Base-by-base conservation (phyloP, 164 flowering plant genomes). In the Platanus orientalis region DNA sequence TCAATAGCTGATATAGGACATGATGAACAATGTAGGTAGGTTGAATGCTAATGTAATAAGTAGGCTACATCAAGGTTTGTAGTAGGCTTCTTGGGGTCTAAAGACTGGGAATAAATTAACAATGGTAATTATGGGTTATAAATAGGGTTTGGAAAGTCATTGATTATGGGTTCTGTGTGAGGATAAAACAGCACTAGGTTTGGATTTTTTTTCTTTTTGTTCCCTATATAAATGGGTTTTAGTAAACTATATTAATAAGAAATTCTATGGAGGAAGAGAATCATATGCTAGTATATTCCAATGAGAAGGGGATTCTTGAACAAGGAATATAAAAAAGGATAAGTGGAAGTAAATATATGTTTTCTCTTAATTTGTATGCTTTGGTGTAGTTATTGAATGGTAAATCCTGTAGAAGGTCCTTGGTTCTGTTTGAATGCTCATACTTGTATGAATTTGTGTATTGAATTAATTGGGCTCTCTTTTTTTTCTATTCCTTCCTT, bases 181-280 rank as follows among this genome's bases (percentile, higher is more conserved):
- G n/a, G n/a, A n/a, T n/a, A n/a, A n/a, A n/a, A n/a, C n/a, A n/a
- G n/a, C n/a, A n/a, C n/a, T n/a, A n/a, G n/a, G n/a, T n/a, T 47
- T 49, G 26, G 63, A 0, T 74, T 49, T 32, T 56, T 34, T 55
- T 73, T 51, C 3, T 70, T 63, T 70, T 39, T 21, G 20, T 39
- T n/a, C 28, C 77, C 75, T 54, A 23, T 39, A 21, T 36, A 19
- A 45, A 54, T n/a, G 50, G 57, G 40, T 30, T 7, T 61, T 28
- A 25, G 16, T 23, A 11, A 29, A 10, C 62, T 47, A 14, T 16
- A 39, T 36, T 19, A 56, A 26, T 36, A 25, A 17, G 28, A 25
- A 7, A 28, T 64, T 64, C 30, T n/a, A 53, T 57, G 36, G 55
- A 62, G 23, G 45, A 48, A 30, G 47, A 71, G 55, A 53, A 26